Base-by-base conservation (phyloP, 1,139 yeast species). In the Taphrina flavorubra region DNA sequence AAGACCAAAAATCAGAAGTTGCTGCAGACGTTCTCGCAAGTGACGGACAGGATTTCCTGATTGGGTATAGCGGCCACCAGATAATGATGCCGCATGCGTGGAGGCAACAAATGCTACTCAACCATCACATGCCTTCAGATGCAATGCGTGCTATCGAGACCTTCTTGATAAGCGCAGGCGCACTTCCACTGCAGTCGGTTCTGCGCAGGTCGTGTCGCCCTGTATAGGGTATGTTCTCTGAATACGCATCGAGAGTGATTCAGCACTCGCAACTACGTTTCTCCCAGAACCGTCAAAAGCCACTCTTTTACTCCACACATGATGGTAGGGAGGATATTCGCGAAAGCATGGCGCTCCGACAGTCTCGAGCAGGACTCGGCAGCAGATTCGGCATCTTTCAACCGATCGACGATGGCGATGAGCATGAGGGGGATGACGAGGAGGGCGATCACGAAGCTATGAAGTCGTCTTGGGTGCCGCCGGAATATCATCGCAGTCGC, bases 391-490 rank as follows among this genome's bases (percentile, higher is more conserved):
- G 67, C n/a, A 40, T 49, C 3, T 63, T 44, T 10, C 42, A 16
- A 18, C 55, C 53, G 25, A 42, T 63, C 8, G 67, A 63, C 6
- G 51, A 40, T 47, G 39, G 51, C 20, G 61, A 34, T 11, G 67
- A 53, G 16, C 56, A 56, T 34, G 67, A 63, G 16, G 47, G 36
- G 6, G 31, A 25, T 25, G 44, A 55, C 37, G 67, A 55, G 16
- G 55, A 44, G 14, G 39, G 56, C 40, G 61, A 63, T 25, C 67
- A 63, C 36, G 67, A 63, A 14, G 67, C 56, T 11, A 63, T 63
- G 67, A 46, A 58, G 39, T 53, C 61, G 13, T 53, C 61, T n/a
- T 63, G 67, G 67, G 55, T 42, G 40, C 67, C 67, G 6, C 67
- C 67, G 6, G 51, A 31, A 0, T 18, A 31, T 20, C 5, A 34